Evolutionary conservation across 176 grass and related monocot species (phyloP).

Genomic region (Hordeum marinum): DNA sequence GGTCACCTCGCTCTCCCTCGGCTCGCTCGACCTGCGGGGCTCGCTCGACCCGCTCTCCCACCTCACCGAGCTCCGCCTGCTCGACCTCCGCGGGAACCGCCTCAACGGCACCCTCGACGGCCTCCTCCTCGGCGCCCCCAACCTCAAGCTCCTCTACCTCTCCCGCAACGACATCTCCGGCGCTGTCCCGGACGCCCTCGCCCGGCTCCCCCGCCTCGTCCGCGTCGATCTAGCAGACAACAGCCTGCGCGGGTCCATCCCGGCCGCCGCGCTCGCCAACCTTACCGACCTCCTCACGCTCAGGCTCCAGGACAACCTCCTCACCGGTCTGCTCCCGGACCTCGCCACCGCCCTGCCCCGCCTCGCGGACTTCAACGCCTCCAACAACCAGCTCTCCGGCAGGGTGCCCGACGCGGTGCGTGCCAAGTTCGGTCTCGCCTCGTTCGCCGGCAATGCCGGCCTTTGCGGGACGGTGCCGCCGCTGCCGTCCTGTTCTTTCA

Average conservation of each 20-base stretch:
- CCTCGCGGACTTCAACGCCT: constrained; percentile 61
- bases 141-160: constrained; percentile 71
- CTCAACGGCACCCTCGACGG: constrained; percentile 69
- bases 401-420: constrained; percentile 55
- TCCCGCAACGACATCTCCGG: constrained; percentile 66
- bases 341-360: constrained; percentile 28
- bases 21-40: constrained; percentile 65
- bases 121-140: constrained; percentile 46
- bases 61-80: constrained; percentile 58
- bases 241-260: constrained; percentile 52
- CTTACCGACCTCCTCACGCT: constrained; percentile 53
- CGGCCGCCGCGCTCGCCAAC: constrained; percentile 30
- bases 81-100: constrained; percentile 74
- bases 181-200: constrained; percentile 26
- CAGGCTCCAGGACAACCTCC: constrained; percentile 68
- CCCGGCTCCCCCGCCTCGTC: constrained; percentile 19
- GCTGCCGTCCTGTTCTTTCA: constrained; percentile 50
- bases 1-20: constrained; percentile 51
- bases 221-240: constrained; percentile 65
- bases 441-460: constrained; percentile 51
- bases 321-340: constrained; percentile 52
- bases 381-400: constrained; percentile 75
- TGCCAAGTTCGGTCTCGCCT: constrained; percentile 39
- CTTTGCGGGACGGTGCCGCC: constrained; percentile 42
- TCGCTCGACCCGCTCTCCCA: constrained; percentile 54